Conservation (phyloP, 1,284 basidiomycete genomes). For the Acaromyces ingoldii region DNA sequence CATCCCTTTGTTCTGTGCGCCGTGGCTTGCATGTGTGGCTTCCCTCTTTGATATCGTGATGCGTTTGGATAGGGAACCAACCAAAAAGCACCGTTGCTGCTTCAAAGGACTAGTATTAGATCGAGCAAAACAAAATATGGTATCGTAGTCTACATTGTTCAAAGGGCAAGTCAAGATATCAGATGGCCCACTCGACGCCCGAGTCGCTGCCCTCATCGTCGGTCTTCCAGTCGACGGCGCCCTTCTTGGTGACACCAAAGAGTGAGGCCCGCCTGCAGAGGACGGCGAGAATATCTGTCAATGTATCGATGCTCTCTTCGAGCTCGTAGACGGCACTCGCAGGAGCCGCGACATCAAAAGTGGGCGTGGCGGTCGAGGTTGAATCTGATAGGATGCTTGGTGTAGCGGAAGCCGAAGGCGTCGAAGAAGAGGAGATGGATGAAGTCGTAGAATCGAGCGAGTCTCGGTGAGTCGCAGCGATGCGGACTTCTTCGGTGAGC, state of each 20-base stretch:
- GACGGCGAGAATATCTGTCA: slow-evolving; percentile 14
- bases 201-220: slow-evolving; percentile 7
- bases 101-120: too few relatives aligned
- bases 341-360: neutral
- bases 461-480: neutral
- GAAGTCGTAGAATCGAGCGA: neutral
- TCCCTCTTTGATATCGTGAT: too few relatives aligned
- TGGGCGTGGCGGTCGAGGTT: neutral
- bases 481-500: neutral
- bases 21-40: too few relatives aligned
- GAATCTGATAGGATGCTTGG: neutral
- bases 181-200: slow-evolving; percentile 6
- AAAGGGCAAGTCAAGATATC: too few relatives aligned
- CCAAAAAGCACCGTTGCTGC: too few relatives aligned
- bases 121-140: neutral
- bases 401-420: neutral
- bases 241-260: neutral
- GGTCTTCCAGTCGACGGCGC: neutral
- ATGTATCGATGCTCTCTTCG: slow-evolving; percentile 10
- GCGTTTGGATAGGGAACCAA: too few relatives aligned
- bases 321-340: slow-evolving; percentile 1
- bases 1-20: too few relatives aligned
- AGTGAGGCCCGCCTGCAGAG: slow-evolving; percentile 3
- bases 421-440: neutral
- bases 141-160: too few relatives aligned